Evolutionary conservation across 2,329 filamentous ascomycete species (phyloP), one percentile per base, ranked within the genome.

Genomic region (Nemania sp.): DNA sequence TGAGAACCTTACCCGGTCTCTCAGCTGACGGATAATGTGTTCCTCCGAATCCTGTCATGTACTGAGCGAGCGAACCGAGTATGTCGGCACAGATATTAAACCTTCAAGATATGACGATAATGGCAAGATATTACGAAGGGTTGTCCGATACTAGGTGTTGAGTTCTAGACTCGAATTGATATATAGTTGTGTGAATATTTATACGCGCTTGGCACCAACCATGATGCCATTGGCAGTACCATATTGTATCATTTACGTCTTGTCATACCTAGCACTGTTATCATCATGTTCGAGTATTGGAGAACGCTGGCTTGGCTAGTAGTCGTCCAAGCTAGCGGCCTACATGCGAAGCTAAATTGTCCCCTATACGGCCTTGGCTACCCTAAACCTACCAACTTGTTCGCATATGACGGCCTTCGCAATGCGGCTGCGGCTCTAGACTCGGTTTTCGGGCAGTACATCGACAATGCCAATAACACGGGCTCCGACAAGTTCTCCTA

Each of bases 361-460:
- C 78, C 78, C 4, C 68, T 79, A 2, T 79, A 78, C 54, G 78
- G 78, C 18, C 72, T 77, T 0, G 67, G 77, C 47, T 75, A 77
- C 26, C 77, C 77, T 0, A 75, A 72, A 26, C 77, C 77, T 7
- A 74, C 58, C 2, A 72, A 76, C 22, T 68, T 79, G 0, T 61
- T 73, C 11, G 26, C 47, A 0, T 62, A 73, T 13, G 57, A 66
- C 0, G 72, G 62, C 0, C 72, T 79, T 27, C 35, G 67, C n/a
- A 66, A 54, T 2, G 76, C 75, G 0, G 73, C 67, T 3, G 29
- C 53, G 1, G 49, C 70, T 0, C 55, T 79, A 5, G 72, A 77
- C 43, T 64, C 68, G 2, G 63, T 75, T 6, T 74, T 79, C 35
- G 38, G 45, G 1, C 52, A 75, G 18, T 71, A 75, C 61, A 76